phyloP scores from a whole-genome alignment of 2,329 filamentous ascomycete species.

The Microdochium trichocladiopsis region DNA sequence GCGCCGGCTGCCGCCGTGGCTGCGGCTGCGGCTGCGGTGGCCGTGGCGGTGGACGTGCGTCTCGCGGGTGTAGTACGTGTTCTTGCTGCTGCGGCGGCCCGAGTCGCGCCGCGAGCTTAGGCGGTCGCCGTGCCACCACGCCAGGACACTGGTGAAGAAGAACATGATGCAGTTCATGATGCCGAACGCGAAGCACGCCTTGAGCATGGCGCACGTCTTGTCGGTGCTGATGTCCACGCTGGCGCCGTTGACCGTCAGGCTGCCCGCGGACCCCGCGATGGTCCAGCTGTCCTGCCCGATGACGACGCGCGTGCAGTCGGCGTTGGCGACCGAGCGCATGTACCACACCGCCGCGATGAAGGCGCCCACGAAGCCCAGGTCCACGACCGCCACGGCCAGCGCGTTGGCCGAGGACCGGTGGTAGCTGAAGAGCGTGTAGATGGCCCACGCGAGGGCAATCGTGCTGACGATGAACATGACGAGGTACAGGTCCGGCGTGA shows the following conservation, averaged over 20 bases:
- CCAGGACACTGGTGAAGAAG: slow-evolving; percentile 67
- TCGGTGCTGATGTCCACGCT: slow-evolving; percentile 48
- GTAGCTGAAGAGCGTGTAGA: slow-evolving; percentile 61
- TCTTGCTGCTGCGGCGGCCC: slow-evolving; percentile 16
- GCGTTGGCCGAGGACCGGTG: slow-evolving; percentile 54
- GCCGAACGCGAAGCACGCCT: slow-evolving; percentile 79
- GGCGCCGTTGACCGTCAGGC: background rate
- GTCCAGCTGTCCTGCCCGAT: slow-evolving; percentile 57
- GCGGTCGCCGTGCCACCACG: slow-evolving; percentile 48
- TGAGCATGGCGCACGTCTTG: slow-evolving; percentile 87
- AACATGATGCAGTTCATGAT: slow-evolving; percentile 87
- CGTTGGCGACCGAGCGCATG: slow-evolving; percentile 49
- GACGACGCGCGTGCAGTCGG: slow-evolving; percentile 63
- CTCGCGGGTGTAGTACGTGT: slow-evolving; percentile 33
- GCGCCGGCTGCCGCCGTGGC: slow-evolving; percentile 26
- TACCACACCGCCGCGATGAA: slow-evolving; percentile 57
- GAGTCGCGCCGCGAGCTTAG: slow-evolving; percentile 12
- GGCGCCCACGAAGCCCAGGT: slow-evolving; percentile 55
- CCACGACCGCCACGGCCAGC: slow-evolving; percentile 52
- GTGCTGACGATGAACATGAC: slow-evolving; percentile 62
- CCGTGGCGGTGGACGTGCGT: slow-evolving; percentile 39
- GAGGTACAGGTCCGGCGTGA: slow-evolving; percentile 57
- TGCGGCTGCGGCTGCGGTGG: slow-evolving; percentile 31
- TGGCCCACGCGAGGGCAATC: slow-evolving; percentile 54
- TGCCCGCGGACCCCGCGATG: slow-evolving; percentile 37